Conservation (phyloP, 1,284 basidiomycete genomes). For the Porodaedalea pini region DNA sequence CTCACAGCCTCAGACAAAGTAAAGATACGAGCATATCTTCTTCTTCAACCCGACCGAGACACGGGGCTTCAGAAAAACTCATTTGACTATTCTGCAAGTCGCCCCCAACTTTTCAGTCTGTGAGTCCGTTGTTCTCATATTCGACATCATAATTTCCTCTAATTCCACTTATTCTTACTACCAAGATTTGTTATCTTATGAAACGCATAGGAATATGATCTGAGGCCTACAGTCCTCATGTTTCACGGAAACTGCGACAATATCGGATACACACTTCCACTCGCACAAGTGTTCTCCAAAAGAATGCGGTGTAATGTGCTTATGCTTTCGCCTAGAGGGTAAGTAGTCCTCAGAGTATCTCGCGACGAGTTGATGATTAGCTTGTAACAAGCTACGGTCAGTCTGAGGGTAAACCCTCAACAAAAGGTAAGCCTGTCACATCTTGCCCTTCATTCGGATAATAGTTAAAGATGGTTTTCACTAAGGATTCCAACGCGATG, state of each 20-base stretch:
- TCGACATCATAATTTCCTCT: not conserved
- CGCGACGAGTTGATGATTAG: not conserved
- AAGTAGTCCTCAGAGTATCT: slow-evolving; percentile 5
- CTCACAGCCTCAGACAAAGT: slow-evolving; percentile 42
- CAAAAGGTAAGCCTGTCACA: slow-evolving; percentile 37
- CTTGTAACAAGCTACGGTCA: slow-evolving; percentile 37
- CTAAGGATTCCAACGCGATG: slow-evolving; percentile 40
- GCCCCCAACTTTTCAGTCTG: not conserved
- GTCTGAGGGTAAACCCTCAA: slow-evolving; percentile 43
- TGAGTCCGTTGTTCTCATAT: not conserved
- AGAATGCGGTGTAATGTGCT: slow-evolving; percentile 43
- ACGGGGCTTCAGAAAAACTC: slow-evolving; percentile 1
- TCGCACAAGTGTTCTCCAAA: slow-evolving; percentile 48
- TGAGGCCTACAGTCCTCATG: slow-evolving; percentile 44
- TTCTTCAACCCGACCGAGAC: slow-evolving; percentile 29
- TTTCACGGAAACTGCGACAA: slow-evolving; percentile 49
- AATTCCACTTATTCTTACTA: not conserved
- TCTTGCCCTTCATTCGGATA: not conserved
- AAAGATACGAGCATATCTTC: slow-evolving; percentile 45
- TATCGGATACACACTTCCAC: slow-evolving; percentile 46
- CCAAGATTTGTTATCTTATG: not conserved
- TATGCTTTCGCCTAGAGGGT: slow-evolving; percentile 47
- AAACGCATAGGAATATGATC: slow-evolving; percentile 6
- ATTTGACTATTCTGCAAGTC: slow-evolving; percentile 11
- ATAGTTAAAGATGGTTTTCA: not conserved